These are phyloP conservation scores for Torulaspora quercuum DNA, from an alignment of 805 yeast genomes.

Conservation along the genomic window DNA sequence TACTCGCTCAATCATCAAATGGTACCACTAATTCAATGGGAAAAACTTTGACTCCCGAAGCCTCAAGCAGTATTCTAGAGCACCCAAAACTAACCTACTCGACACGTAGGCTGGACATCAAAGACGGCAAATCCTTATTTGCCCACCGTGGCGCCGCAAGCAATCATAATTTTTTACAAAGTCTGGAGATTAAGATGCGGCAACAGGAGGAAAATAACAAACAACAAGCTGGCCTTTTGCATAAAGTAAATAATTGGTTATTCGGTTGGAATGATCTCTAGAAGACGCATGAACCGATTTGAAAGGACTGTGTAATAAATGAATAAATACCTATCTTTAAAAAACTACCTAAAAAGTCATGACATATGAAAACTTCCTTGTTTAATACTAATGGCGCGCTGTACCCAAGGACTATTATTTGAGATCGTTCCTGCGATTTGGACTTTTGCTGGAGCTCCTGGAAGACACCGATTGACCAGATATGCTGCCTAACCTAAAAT, in stretches of 20 bases:
- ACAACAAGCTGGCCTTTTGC: conserved; percentile 23
- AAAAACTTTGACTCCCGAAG: conserved; percentile 2
- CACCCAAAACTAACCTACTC: conserved; percentile 16
- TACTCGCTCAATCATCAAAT: not conserved
- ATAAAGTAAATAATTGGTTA: conserved; percentile 44
- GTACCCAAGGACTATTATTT: too few species aligned
- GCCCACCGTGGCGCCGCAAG: conserved; percentile 24
- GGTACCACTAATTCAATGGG: not conserved
- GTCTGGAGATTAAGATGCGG: conserved; percentile 32
- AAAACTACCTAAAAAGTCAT: too few species aligned
- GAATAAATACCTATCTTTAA: too few species aligned
- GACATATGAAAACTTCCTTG: too few species aligned
- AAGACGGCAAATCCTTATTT: conserved; percentile 44
- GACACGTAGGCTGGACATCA: conserved; percentile 37
- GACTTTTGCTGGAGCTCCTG: conserved; percentile 8
- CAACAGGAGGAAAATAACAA: conserved; percentile 24
- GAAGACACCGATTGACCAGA: conserved; percentile 4
- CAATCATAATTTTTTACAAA: conserved; percentile 28
- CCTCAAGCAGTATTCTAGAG: conserved; percentile 4
- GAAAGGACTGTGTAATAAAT: conserved; percentile 3
- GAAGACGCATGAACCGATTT: not conserved
- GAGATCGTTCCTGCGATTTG: conserved; percentile 1
- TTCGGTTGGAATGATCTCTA: conserved; percentile 53
- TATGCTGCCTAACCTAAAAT: not conserved
- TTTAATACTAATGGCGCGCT: too few species aligned